Conservation (phyloP, 768 basidiomycete genomes). For the Leccinum sublutescens region DNA sequence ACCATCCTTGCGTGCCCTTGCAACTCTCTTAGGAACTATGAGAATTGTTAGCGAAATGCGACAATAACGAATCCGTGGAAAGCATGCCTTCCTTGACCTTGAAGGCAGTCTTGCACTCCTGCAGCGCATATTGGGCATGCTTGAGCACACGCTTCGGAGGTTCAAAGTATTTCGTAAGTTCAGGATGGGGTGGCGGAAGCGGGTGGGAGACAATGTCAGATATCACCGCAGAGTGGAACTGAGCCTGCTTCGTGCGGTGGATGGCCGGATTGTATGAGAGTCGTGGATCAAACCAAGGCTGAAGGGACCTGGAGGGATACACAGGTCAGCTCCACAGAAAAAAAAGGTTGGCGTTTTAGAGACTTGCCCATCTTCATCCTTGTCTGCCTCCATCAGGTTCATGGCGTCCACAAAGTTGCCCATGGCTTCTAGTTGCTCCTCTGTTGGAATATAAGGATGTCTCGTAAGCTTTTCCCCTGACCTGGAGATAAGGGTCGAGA, state of each 20-base stretch:
- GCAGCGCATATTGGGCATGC: slow-evolving; percentile 51
- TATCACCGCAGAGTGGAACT: slow-evolving; percentile 83
- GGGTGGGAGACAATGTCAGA: slow-evolving; percentile 71
- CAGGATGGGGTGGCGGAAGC: slow-evolving; percentile 82
- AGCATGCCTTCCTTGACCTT: slow-evolving; percentile 74
- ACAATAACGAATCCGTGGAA: not conserved
- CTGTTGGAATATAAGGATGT: slow-evolving; percentile 82
- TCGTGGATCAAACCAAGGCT: slow-evolving; percentile 74
- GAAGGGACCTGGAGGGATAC: slow-evolving; percentile 44
- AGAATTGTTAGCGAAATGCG: not conserved
- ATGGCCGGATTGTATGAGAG: slow-evolving; percentile 86
- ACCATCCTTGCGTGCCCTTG: slow-evolving; percentile 56
- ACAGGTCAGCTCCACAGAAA: slow-evolving; percentile 1
- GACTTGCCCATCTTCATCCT: slow-evolving; percentile 70
- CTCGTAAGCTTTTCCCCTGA: slow-evolving; percentile 69
- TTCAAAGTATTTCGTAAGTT: slow-evolving; percentile 79
- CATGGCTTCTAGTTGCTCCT: slow-evolving; percentile 79
- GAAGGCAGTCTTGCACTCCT: slow-evolving; percentile 62
- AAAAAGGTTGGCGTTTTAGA: not conserved
- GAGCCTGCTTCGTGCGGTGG: slow-evolving; percentile 90
- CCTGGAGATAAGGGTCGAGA: slow-evolving; percentile 69
- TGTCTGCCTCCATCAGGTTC: slow-evolving; percentile 79
- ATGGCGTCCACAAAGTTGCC: slow-evolving; percentile 82
- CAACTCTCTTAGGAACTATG: slow-evolving; percentile 63
- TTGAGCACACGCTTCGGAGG: slow-evolving; percentile 71